Evolutionary conservation across 1,139 yeast species (phyloP).

Genomic region (Eremothecium coryli): DNA sequence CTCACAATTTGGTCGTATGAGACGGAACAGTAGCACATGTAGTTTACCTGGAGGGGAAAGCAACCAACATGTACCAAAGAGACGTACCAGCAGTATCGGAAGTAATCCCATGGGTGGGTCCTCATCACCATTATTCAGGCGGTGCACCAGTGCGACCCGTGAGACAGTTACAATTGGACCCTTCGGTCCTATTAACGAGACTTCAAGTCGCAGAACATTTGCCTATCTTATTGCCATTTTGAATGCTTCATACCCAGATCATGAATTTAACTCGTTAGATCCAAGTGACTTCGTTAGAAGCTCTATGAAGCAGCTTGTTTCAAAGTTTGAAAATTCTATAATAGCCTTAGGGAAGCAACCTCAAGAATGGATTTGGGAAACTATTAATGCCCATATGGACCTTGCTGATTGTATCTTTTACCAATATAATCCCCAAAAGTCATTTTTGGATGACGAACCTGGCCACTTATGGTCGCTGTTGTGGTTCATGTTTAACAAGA

Average conservation of each 20-base stretch:
- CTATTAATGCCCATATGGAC: conserved; percentile 75
- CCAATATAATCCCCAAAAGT: conserved; percentile 68
- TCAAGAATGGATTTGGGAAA: conserved; percentile 75
- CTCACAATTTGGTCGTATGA: conserved; percentile 10
- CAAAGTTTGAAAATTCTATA: conserved; percentile 70
- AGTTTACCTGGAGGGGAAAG: conserved; percentile 14
- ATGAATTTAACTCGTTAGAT: conserved; percentile 79
- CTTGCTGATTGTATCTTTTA: conserved; percentile 68
- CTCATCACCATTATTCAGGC: conserved; percentile 1
- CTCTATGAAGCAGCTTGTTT: conserved; percentile 46
- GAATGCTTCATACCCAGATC: conserved; percentile 91
- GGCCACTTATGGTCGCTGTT: conserved; percentile 73
- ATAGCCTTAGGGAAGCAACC: conserved; percentile 60
- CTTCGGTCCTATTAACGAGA: conserved; percentile 83
- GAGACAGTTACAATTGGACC: conserved; percentile 46
- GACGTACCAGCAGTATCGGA: conserved; percentile 13
- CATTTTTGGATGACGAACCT: conserved; percentile 54
- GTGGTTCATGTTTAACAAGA: conserved; percentile 88
- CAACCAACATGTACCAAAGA: conserved; percentile 12
- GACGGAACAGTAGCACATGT: conserved; percentile 23
- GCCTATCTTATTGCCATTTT: conserved; percentile 84
- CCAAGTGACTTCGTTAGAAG: conserved; percentile 70
- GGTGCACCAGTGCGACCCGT: conserved; percentile 11
- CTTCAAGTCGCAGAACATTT: conserved; percentile 78
- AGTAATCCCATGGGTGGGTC: not conserved